A percentile compares a stretch with the other conserved stretches of the same genome.
Conservation (phyloP, 345 rosid species). For the Diplotaxis tenuifolia region DNA sequence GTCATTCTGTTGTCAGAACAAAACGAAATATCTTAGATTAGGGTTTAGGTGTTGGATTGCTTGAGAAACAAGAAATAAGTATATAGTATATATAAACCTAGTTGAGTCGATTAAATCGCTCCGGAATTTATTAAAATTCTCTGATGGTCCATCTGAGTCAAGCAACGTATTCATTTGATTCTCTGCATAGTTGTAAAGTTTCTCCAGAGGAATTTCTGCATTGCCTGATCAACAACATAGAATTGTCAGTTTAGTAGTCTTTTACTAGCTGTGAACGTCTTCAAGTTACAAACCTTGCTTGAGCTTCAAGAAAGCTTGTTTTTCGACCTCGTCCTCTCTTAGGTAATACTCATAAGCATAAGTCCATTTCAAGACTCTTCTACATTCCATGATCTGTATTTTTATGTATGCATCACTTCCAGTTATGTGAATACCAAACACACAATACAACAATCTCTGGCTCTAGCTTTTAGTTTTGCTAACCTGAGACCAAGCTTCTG, state of each 20-base stretch:
- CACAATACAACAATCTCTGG: not conserved
- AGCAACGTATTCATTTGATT: not conserved
- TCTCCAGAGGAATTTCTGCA: not conserved
- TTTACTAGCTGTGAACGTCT: not conserved
- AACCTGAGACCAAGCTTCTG: conserved; percentile 74
- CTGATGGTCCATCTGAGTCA: conserved; percentile 31
- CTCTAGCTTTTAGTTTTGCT: conserved; percentile 28
- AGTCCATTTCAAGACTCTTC: conserved; percentile 78
- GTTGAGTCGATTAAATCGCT: conserved; percentile 54
- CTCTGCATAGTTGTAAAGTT: conserved; percentile 1
- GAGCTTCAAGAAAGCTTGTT: conserved; percentile 59
- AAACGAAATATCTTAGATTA: not conserved
- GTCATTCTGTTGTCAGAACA: conserved; percentile 51
- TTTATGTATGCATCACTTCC: conserved; percentile 32
- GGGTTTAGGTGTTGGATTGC: not conserved
- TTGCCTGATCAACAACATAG: conserved; percentile 1
- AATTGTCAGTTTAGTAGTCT: not conserved
- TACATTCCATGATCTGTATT: conserved; percentile 60
- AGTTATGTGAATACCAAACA: not conserved
- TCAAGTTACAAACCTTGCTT: conserved; percentile 51
- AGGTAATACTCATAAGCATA: conserved; percentile 77
- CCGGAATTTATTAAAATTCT: conserved; percentile 55
- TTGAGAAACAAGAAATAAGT: not conserved
- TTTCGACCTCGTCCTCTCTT: conserved; percentile 51
- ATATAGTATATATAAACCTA: conserved; percentile 50